Percentiles rank a stretch among this genome's conserved stretches.
Evolutionary conservation across 805 yeast genomes (phyloP).

Genomic region (Myxozyma nipponensis): DNA sequence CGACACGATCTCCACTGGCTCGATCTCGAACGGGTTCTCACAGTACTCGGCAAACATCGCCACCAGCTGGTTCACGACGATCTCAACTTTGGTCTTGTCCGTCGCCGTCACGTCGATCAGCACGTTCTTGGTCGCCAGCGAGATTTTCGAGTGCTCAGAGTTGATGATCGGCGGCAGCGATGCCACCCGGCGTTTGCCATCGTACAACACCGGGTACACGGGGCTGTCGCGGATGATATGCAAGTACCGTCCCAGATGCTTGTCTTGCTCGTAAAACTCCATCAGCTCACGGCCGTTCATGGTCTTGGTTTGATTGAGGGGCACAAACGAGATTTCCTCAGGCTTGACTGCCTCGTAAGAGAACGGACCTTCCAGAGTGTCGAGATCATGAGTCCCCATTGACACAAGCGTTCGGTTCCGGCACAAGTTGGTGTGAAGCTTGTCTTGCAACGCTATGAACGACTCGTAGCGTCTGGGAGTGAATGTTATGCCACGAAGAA

Average conservation of each 20-base stretch:
- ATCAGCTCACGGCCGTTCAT: conserved; percentile 75
- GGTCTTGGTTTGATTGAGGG: conserved; percentile 42
- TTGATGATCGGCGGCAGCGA: conserved; percentile 97
- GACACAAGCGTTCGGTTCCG: conserved; percentile 97
- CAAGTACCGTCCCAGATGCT: conserved; percentile 81
- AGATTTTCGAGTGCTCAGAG: conserved; percentile 83
- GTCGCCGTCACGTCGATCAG: conserved; percentile 94
- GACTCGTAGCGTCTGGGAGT: conserved; percentile 86
- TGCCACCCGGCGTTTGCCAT: conserved; percentile 68
- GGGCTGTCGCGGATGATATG: conserved; percentile 86
- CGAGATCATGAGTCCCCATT: conserved; percentile 96
- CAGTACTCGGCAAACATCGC: conserved; percentile 95
- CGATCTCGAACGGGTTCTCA: conserved; percentile 74
- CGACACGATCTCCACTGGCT: conserved; percentile 82
- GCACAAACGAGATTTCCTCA: conserved; percentile 53
- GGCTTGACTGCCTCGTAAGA: conserved; percentile 83
- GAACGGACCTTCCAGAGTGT: conserved; percentile 74
- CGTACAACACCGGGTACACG: conserved; percentile 85
- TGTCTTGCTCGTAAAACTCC: conserved; percentile 88
- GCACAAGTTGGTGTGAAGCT: conserved; percentile 89
- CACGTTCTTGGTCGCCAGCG: conserved; percentile 78
- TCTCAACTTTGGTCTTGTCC: conserved; percentile 88
- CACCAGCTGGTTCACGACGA: conserved; percentile 86
- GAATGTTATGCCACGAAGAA: conserved; percentile 77
- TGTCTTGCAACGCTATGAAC: conserved; percentile 93